Evolutionary conservation across 208 protist species (phyloP).

Genomic region (Blechomonas ayalai): DNA sequence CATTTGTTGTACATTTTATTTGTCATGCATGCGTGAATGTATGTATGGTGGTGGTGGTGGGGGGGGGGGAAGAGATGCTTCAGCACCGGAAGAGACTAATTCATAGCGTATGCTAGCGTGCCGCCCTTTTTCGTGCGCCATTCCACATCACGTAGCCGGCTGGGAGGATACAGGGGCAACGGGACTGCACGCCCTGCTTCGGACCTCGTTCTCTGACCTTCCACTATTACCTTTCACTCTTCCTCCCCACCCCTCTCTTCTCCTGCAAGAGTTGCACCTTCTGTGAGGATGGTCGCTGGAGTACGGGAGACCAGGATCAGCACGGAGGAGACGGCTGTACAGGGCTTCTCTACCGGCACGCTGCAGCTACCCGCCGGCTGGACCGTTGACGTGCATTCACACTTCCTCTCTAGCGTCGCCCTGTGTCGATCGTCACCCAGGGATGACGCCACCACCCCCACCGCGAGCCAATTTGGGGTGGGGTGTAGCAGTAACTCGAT

Average conservation of each 20-base stretch:
- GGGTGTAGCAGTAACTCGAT: slow-evolving; percentile 29
- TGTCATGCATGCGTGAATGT: too few relatives aligned
- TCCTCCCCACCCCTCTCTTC: too few relatives aligned
- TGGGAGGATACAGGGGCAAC: too few relatives aligned
- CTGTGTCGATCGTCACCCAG: slow-evolving; percentile 10
- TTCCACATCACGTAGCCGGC: too few relatives aligned
- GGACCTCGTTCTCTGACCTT: neutral
- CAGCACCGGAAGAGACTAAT: neutral
- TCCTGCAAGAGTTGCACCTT: too few relatives aligned
- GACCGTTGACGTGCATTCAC: slow-evolving; percentile 41
- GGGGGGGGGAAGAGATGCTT: neutral
- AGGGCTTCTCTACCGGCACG: slow-evolving; percentile 32
- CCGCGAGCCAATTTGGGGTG: neutral
- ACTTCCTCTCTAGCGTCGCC: slow-evolving; percentile 20
- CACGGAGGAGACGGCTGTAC: slow-evolving; percentile 25
- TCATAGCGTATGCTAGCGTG: too few relatives aligned
- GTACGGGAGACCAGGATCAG: slow-evolving; percentile 11
- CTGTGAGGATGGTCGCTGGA: too few relatives aligned
- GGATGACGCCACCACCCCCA: neutral
- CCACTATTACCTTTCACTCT: too few relatives aligned
- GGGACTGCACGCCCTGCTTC: too few relatives aligned
- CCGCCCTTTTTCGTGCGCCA: too few relatives aligned
- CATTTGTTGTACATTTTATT: too few relatives aligned
- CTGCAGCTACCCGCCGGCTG: slow-evolving; percentile 50
- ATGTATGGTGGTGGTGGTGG: too few relatives aligned